These are phyloP conservation scores for Dictyophora rubrovolvata DNA, from an alignment of 768 basidiomycete species.

Conservation along the genomic window DNA sequence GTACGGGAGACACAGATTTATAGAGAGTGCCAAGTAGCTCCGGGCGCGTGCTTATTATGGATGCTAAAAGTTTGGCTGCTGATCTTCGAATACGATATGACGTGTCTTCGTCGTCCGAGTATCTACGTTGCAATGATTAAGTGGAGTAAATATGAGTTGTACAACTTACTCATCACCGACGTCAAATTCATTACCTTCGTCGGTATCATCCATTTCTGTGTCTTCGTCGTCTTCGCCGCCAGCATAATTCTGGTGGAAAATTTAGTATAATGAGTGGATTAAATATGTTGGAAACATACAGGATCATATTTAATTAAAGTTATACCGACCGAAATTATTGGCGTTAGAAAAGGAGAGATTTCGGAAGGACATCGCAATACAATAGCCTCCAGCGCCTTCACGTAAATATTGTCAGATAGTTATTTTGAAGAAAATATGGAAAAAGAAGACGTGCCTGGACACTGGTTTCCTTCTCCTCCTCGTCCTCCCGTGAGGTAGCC, in stretches of 20 bases:
- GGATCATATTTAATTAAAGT: slow-evolving; percentile 91
- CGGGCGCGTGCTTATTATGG: slow-evolving; percentile 81
- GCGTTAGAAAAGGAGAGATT: slow-evolving; percentile 57
- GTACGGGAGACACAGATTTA: slow-evolving; percentile 73
- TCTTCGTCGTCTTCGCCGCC: slow-evolving; percentile 60
- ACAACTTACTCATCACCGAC: slow-evolving; percentile 55
- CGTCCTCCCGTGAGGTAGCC: slow-evolving; percentile 64
- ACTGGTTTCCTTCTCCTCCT: slow-evolving; percentile 72
- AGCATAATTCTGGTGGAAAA: slow-evolving; percentile 48
- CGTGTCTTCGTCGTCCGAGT: slow-evolving; percentile 96
- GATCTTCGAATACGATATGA: slow-evolving; percentile 96
- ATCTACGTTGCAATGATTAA: slow-evolving; percentile 35
- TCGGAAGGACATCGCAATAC: slow-evolving; percentile 78
- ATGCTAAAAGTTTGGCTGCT: slow-evolving; percentile 80
- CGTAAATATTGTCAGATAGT: slow-evolving; percentile 10
- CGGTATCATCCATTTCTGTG: slow-evolving; percentile 46
- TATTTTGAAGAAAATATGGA: not conserved
- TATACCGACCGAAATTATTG: slow-evolving; percentile 60
- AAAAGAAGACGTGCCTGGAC: slow-evolving; percentile 44
- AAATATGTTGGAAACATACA: slow-evolving; percentile 33
- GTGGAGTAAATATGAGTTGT: slow-evolving; percentile 9
- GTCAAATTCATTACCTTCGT: slow-evolving; percentile 71
- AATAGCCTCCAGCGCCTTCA: slow-evolving; percentile 74
- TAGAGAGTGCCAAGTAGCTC: slow-evolving; percentile 75
- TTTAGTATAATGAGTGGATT: not conserved